These are phyloP conservation scores for Saturnispora hagleri DNA, from an alignment of 805 yeast species.

Conservation along the genomic window DNA sequence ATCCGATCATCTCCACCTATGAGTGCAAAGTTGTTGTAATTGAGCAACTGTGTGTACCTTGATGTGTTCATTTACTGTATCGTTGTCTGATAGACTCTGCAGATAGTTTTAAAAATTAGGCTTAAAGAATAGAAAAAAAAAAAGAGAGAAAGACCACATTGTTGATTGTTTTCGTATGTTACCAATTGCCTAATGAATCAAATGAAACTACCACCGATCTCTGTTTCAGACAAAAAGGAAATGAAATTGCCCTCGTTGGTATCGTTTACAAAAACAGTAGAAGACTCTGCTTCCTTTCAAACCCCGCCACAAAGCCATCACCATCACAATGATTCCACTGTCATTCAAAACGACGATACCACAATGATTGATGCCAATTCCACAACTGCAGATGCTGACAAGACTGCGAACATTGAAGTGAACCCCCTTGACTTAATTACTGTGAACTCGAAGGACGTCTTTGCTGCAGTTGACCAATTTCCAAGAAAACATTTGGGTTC, in stretches of 20 bases:
- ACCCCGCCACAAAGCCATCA: background rate
- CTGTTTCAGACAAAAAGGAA: conserved; percentile 8
- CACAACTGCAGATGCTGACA: background rate
- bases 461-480: background rate
- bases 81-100: background rate
- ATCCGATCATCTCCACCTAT: conserved; percentile 5
- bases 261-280: conserved; percentile 16
- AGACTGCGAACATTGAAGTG: background rate
- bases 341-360: conserved; percentile 2
- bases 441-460: background rate
- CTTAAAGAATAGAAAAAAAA: background rate
- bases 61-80: background rate
- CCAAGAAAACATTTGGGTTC: conserved; percentile 2
- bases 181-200: background rate
- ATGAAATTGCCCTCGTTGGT: conserved; percentile 35
- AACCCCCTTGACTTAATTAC: background rate
- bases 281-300: background rate
- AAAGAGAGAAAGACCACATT: background rate
- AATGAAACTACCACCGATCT: conserved; percentile 1
- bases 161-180: background rate
- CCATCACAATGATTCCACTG: background rate
- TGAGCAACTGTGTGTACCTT: conserved; percentile 4
- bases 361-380: conserved; percentile 2
- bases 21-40: conserved; percentile 6
- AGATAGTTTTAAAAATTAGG: no score